phyloP scores from a whole-genome alignment of 2,329 filamentous ascomycete genomes.

The Cladosporium sp. region DNA sequence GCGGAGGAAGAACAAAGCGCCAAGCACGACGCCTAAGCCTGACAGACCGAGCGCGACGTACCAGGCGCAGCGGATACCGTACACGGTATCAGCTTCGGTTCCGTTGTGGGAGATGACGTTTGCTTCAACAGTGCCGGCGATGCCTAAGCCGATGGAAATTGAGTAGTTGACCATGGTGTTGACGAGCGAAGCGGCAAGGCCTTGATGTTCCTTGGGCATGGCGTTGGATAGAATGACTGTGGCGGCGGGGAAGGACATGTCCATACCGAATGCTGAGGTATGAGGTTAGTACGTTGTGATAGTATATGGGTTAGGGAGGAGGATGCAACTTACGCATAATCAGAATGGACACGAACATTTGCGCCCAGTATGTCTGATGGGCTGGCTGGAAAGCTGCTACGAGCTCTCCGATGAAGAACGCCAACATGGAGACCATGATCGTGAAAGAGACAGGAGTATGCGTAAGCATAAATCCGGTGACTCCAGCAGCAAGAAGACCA shows the following conservation, averaged over 20 bases:
- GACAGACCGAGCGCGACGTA: conserved; percentile 44
- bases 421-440: conserved; percentile 42
- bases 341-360: conserved; percentile 61
- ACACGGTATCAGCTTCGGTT: conserved; percentile 38
- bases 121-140: conserved; percentile 65
- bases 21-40: conserved; percentile 32
- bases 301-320: rapidly evolving
- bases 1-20: conserved; percentile 32
- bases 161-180: conserved; percentile 69
- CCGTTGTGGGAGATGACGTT: conserved; percentile 46
- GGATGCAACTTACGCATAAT: conserved; percentile 42
- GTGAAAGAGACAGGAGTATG: conserved; percentile 42
- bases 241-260: conserved; percentile 67
- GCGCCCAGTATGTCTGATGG: conserved; percentile 64
- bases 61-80: conserved; percentile 45
- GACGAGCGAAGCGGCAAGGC: conserved; percentile 58
- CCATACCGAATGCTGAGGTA: conserved; percentile 53
- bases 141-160: conserved; percentile 65
- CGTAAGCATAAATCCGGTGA: conserved; percentile 43
- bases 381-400: conserved; percentile 52
- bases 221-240: conserved; percentile 62
- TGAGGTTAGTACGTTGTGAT: conserved; percentile 21
- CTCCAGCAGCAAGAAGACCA: conserved; percentile 40
- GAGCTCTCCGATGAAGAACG: conserved; percentile 47
- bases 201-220: conserved; percentile 51